Evolutionary conservation across 1,284 basidiomycete genomes (phyloP).

Genomic region (Wallemia hederae): DNA sequence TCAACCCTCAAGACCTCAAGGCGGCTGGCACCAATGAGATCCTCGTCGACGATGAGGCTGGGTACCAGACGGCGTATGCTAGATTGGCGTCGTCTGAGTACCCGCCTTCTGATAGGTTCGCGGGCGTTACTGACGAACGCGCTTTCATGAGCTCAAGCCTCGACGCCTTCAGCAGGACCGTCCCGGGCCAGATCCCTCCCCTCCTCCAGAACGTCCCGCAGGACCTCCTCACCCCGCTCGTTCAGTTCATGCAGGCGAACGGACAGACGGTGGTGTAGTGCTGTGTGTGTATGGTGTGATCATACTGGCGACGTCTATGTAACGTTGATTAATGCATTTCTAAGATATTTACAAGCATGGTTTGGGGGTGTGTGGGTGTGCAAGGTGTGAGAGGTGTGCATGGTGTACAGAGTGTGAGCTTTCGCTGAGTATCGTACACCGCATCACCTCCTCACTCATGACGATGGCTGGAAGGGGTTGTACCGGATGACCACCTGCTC

Average conservation of each 20-base stretch:
- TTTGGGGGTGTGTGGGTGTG: no score
- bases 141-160: constrained; percentile 16
- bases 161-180: constrained; percentile 10
- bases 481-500: constrained; percentile 52
- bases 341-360: not conserved
- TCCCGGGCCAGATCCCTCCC: constrained; percentile 15
- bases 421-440: constrained; percentile 9
- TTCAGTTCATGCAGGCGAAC: constrained; percentile 14
- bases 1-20: constrained; percentile 36
- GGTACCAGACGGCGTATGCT: constrained; percentile 81
- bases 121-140: constrained; percentile 17
- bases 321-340: not conserved
- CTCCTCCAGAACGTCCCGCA: constrained; percentile 14
- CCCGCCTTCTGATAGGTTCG: constrained; percentile 17
- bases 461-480: constrained; percentile 6
- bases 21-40: constrained; percentile 25
- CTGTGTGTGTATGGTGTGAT: not conserved
- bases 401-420: no score
- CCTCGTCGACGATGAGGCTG: constrained; percentile 62
- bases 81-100: constrained; percentile 46
- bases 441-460: constrained; percentile 14
- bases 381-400: no score
- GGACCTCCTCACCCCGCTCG: constrained; percentile 13
- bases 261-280: not conserved
- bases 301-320: no score